These are phyloP conservation scores for Grigorovia yakushimaensis DNA, from an alignment of 805 yeast species.

Conservation along the genomic window DNA sequence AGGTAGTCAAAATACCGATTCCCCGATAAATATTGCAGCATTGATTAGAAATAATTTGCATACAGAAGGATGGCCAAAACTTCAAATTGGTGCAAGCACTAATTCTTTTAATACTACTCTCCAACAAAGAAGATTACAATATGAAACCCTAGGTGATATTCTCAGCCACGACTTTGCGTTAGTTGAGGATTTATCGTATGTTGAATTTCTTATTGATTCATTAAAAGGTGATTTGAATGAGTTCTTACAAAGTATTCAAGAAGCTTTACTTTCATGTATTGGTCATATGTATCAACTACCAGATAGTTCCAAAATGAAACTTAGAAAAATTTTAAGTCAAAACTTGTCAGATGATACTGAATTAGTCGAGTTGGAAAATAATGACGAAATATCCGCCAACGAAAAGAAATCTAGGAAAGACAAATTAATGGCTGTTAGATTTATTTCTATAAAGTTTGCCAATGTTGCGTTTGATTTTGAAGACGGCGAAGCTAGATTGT, in stretches of 20 bases:
- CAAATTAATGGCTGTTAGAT: slow-evolving; percentile 43
- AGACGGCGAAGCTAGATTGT: slow-evolving; percentile 56
- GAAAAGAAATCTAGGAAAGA: slow-evolving; percentile 9
- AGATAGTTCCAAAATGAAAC: slow-evolving; percentile 28
- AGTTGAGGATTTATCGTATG: slow-evolving; percentile 37
- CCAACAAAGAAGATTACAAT: slow-evolving; percentile 51
- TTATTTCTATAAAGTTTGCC: slow-evolving; percentile 52
- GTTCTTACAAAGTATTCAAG: slow-evolving; percentile 59
- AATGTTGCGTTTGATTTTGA: slow-evolving; percentile 56
- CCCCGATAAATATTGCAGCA: slow-evolving; percentile 34
- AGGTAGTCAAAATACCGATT: slow-evolving; percentile 8
- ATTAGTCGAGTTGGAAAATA: not conserved
- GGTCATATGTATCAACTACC: slow-evolving; percentile 37
- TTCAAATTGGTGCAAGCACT: slow-evolving; percentile 26
- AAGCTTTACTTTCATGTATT: slow-evolving; percentile 52
- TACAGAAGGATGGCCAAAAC: slow-evolving; percentile 52
- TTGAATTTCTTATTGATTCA: slow-evolving; percentile 64
- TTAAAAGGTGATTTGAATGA: slow-evolving; percentile 55
- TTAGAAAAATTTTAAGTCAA: slow-evolving; percentile 33
- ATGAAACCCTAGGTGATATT: slow-evolving; percentile 69
- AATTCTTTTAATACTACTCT: slow-evolving; percentile 33
- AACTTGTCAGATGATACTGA: slow-evolving; percentile 31
- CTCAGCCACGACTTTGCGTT: slow-evolving; percentile 38
- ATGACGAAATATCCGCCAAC: not conserved
- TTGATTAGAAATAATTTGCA: slow-evolving; percentile 44